Evolutionary conservation across 352 stramenopile genomes (phyloP), one percentile per base, ranked within the genome.

Genomic region (Globisporangium nagaii): DNA sequence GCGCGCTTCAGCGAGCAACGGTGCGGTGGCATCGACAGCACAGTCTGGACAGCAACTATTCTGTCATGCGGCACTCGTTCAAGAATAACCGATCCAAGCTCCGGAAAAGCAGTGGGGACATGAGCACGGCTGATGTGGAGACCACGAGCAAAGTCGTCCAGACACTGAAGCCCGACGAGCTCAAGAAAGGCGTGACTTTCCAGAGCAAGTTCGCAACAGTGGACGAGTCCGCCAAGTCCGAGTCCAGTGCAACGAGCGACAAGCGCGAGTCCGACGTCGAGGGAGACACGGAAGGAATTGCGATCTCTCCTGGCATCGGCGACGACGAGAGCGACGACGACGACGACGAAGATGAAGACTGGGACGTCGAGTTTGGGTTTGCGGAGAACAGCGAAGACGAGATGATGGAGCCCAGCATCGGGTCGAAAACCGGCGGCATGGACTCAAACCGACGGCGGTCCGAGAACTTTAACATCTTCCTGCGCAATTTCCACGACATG

Each of bases 401-500:
- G 17, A 60, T 66, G 19, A 54, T 68, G 6, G 39, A 58, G 58
- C 0, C 62, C 55, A 25, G 52, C 46, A 58, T 62, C 3, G 64
- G 66, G 3, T 68, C 68, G 1, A n/a, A n/a, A n/a, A 63, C 60
- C 0, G 62, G 75, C 27, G 75, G 65, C 32, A 70, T 90, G 56
- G 80, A 90, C 42, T 48, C 75, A 27, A 84, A 70, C n/a, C 63
- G 80, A 1, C 51, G 80, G 41, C 64, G 81, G 12, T 69, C 79
- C 1, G 79, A 89, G 58, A 92, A 92, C 52, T 84, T 85, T 65
- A 92, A 92, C 58, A 88, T 90, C 48, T 92, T 92, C 42, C 48
- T 92, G 36, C 71, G 74, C 3, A 84, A 86, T 49, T 70, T 90
- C 36, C 81, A 89, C 60, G 75, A 90, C 48, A 80, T 90, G 45